phyloP scores from a whole-genome alignment of 2,329 filamentous ascomycete genomes.

The Stagonosporopsis rhizophila region DNA sequence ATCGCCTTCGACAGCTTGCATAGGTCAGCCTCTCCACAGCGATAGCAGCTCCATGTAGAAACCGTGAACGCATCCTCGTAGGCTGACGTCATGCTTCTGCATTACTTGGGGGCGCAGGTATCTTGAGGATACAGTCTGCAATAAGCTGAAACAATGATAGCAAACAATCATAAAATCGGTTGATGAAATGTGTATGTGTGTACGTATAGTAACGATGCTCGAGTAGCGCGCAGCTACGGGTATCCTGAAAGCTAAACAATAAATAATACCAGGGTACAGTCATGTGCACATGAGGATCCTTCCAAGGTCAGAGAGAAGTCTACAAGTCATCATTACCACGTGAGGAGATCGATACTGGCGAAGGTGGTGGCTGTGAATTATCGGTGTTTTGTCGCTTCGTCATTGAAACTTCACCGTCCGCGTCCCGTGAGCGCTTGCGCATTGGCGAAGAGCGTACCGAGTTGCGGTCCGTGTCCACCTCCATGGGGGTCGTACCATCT shows the following conservation, averaged over 20 bases:
- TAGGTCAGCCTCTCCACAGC: neutral
- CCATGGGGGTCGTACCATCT: neutral
- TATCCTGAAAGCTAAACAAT: constrained; percentile 10
- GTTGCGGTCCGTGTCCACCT: constrained; percentile 5
- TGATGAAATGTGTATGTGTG: neutral
- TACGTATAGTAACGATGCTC: neutral
- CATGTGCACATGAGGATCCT: neutral
- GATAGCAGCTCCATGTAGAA: neutral
- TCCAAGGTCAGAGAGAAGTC: neutral
- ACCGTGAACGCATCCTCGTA: neutral
- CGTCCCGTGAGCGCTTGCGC: constrained; percentile 30
- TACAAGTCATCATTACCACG: constrained; percentile 2
- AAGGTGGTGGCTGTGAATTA: constrained; percentile 31
- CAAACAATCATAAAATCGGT: neutral
- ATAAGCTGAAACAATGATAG: no score
- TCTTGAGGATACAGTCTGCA: neutral
- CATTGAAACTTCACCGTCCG: constrained; percentile 20
- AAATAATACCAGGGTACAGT: neutral
- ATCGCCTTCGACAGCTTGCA: neutral
- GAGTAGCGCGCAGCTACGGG: constrained; percentile 14
- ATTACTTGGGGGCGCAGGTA: neutral
- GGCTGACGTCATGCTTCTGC: neutral
- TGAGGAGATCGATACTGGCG: constrained; percentile 37
- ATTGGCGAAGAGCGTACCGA: constrained; percentile 12
- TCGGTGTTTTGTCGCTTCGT: constrained; percentile 32